Evolutionary conservation across 352 stramenopile genomes (phyloP).

Genomic region (Globisporangium perplexum): DNA sequence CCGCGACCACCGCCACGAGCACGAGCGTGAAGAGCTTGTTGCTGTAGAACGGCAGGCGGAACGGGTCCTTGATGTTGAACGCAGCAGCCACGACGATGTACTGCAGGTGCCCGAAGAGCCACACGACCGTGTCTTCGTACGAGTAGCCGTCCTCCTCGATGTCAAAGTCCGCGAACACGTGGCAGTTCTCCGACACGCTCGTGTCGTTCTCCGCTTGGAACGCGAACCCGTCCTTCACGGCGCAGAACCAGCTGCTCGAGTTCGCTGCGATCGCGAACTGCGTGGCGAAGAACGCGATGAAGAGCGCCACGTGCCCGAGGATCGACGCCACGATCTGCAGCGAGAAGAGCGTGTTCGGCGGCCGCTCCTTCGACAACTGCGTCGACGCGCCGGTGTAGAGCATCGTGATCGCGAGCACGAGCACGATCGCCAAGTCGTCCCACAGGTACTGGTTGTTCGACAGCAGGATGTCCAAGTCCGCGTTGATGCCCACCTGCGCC

Average conservation of each 20-base stretch:
- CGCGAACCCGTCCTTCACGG: slow-evolving; percentile 20
- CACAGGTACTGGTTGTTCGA: slow-evolving; percentile 60
- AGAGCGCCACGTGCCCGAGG: slow-evolving; percentile 37
- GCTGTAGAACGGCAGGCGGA: slow-evolving; percentile 43
- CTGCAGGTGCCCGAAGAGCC: slow-evolving; percentile 50
- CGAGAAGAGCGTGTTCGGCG: slow-evolving; percentile 46
- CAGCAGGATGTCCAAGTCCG: slow-evolving; percentile 28
- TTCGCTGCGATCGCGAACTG: slow-evolving; percentile 22
- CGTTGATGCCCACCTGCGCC: slow-evolving; percentile 19
- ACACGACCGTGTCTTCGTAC: slow-evolving; percentile 47
- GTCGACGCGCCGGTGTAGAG: slow-evolving; percentile 34
- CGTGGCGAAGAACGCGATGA: slow-evolving; percentile 38
- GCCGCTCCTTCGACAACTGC: slow-evolving; percentile 26
- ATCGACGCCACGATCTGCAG: slow-evolving; percentile 42
- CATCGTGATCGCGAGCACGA: slow-evolving; percentile 49
- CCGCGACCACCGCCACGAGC: slow-evolving; percentile 17
- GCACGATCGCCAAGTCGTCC: slow-evolving; percentile 47
- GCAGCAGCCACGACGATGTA: slow-evolving; percentile 48
- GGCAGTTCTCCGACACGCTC: slow-evolving; percentile 16
- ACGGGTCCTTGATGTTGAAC: slow-evolving; percentile 52
- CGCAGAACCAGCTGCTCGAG: slow-evolving; percentile 39
- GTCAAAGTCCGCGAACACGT: slow-evolving; percentile 29
- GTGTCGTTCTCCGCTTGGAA: slow-evolving; percentile 18
- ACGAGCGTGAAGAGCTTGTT: slow-evolving; percentile 31
- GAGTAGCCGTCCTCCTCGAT: slow-evolving; percentile 29